phyloP scores from a whole-genome alignment of 495 filamentous ascomycete species.

The Rhypophila decipiens region DNA sequence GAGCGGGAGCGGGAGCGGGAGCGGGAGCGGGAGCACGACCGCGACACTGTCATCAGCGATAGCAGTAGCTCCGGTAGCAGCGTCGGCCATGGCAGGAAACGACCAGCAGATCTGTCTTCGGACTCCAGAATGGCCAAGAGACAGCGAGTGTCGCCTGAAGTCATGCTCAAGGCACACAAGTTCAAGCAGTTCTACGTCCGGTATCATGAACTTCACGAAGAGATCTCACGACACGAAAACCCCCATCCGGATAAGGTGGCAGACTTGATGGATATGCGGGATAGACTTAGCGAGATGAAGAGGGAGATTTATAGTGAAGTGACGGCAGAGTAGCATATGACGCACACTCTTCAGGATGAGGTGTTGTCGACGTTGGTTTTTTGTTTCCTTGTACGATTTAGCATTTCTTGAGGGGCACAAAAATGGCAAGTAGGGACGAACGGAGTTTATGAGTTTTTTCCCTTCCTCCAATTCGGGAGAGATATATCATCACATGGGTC shows the following conservation, averaged over 20 bases:
- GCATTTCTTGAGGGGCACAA: background rate
- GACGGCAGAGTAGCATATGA: background rate
- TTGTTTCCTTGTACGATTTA: background rate
- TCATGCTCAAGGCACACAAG: slow-evolving; percentile 48
- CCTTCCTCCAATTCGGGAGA: too few species aligned
- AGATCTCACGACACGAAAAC: slow-evolving; percentile 45
- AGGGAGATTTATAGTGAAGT: slow-evolving; percentile 52
- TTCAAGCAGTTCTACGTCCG: slow-evolving; percentile 59
- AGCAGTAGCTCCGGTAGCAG: slow-evolving; percentile 13
- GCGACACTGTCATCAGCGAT: slow-evolving; percentile 23
- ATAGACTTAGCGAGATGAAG: slow-evolving; percentile 56
- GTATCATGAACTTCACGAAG: slow-evolving; percentile 56
- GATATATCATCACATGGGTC: too few species aligned
- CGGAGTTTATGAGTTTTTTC: background rate
- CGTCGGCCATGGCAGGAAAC: slow-evolving; percentile 26
- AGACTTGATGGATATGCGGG: slow-evolving; percentile 54
- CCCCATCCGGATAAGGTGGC: slow-evolving; percentile 52
- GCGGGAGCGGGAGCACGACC: slow-evolving; percentile 24
- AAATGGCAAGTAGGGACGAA: background rate
- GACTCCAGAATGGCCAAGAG: slow-evolving; percentile 29
- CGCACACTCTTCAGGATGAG: too few species aligned
- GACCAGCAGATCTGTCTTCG: slow-evolving; percentile 23
- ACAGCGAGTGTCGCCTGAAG: slow-evolving; percentile 27
- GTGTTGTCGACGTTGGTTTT: background rate
- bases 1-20: too few species aligned